phyloP scores from a whole-genome alignment of 1,139 yeast species.

The Yamadazyma mexicana region DNA sequence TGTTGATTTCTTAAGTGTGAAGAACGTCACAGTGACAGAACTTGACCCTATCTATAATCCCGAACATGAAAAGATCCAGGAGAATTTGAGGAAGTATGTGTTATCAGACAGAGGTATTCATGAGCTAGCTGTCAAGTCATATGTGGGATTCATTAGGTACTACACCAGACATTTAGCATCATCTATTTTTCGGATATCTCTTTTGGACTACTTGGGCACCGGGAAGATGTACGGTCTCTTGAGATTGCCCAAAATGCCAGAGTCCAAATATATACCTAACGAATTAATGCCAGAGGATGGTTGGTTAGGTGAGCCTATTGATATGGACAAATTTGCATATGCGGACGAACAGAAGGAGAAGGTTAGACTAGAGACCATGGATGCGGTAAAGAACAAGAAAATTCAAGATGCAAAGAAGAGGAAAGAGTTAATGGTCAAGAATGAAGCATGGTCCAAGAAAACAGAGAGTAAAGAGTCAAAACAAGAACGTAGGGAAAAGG shows the following conservation, averaged over 20 bases:
- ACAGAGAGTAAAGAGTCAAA: conserved; percentile 62
- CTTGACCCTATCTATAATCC: conserved; percentile 28
- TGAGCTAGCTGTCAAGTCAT: conserved; percentile 76
- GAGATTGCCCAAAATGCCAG: conserved; percentile 94
- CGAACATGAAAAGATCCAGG: conserved; percentile 25
- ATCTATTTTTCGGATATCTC: conserved; percentile 77
- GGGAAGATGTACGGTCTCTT: conserved; percentile 80
- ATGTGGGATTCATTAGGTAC: conserved; percentile 79
- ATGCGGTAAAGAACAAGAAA: conserved; percentile 43
- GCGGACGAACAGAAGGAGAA: conserved; percentile 65
- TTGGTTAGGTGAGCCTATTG: conserved; percentile 63
- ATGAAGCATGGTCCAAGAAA: conserved; percentile 81
- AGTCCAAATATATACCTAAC: conserved; percentile 54
- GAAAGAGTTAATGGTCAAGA: conserved; percentile 50
- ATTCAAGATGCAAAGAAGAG: conserved; percentile 50
- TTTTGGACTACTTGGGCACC: conserved; percentile 68
- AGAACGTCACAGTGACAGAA: conserved; percentile 56
- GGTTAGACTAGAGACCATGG: conserved; percentile 58
- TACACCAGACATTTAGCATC: conserved; percentile 90
- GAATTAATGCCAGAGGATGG: conserved; percentile 61
- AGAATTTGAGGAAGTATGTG: conserved; percentile 54
- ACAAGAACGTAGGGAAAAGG: conserved; percentile 60
- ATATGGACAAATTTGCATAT: conserved; percentile 68
- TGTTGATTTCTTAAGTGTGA: conserved; percentile 76
- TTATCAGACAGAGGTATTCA: conserved; percentile 74